phyloP scores from a whole-genome alignment of 2,329 filamentous ascomycete species.

The Claviceps quebecensis region DNA sequence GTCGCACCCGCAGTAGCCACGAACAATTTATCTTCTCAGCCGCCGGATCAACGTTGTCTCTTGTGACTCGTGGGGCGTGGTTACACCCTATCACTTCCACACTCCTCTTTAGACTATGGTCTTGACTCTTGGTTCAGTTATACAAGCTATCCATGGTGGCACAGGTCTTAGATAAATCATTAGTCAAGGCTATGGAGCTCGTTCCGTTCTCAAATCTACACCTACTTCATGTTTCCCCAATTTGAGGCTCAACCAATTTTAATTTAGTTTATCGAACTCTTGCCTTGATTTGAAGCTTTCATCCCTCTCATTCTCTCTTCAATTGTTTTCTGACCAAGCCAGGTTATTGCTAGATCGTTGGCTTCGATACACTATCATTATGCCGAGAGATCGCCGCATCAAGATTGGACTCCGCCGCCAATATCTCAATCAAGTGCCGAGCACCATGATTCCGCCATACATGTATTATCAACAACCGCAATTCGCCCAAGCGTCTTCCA shows the following conservation, averaged over 20 bases:
- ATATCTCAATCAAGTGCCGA: slow-evolving; percentile 22
- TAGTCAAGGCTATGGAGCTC: background rate
- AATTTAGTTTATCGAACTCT: slow-evolving; percentile 6
- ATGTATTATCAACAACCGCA: slow-evolving; percentile 27
- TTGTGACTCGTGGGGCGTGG: slow-evolving; percentile 26
- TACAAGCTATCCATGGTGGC: slow-evolving; percentile 2
- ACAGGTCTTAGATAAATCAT: slow-evolving; percentile 2
- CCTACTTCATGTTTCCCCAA: slow-evolving; percentile 9
- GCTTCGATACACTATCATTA: slow-evolving; percentile 14
- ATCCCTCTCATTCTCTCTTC: background rate
- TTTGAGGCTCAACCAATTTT: slow-evolving; percentile 12
- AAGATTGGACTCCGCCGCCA: slow-evolving; percentile 20
- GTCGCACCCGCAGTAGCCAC: too few species aligned
- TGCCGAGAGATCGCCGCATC: slow-evolving; percentile 32
- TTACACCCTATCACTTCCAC: slow-evolving; percentile 34
- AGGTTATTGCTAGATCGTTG: background rate
- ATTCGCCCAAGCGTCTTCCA: slow-evolving; percentile 24
- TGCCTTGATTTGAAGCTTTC: background rate
- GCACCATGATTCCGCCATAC: slow-evolving; percentile 27
- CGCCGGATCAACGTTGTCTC: too few species aligned
- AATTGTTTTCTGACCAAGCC: background rate
- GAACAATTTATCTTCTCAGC: too few species aligned
- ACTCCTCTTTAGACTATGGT: slow-evolving; percentile 8
- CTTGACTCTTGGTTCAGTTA: slow-evolving; percentile 6
- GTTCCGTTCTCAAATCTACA: slow-evolving; percentile 6